Evolutionary conservation across 495 filamentous ascomycete genomes (phyloP), one percentile per base, ranked within the genome.

Genomic region (Talaromyces adpressus): DNA sequence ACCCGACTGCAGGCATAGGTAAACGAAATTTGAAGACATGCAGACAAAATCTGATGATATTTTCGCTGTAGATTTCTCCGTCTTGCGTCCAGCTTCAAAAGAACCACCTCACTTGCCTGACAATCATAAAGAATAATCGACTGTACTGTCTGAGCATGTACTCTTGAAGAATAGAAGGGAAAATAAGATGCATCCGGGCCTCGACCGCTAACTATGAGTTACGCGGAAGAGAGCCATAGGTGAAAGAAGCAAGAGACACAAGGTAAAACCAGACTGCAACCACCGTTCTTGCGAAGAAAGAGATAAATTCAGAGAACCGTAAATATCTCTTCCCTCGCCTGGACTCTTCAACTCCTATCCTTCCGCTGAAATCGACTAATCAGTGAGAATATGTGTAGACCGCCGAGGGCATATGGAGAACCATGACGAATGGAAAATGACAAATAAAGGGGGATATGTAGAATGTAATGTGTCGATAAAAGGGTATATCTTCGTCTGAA

Each of bases 401-500:
- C 25, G 51, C 22, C 51, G 51, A 14, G 20, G 25, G 20, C 23
- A 29, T 14, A n/a, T 18, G 25, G 32, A 47, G 22, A 60, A 41
- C 7, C 18, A 41, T 41, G n/a, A 9, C 16, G 16, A 36, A 59
- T 59, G 14, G 29, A 30, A 58, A 59, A 34, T 9, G 14, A 54
- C 20, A 60, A n/a, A 47, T 49, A 41, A 47, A 60, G 14, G 29
- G 27, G 30, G 56, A 58, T 58, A 58, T 58, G 32, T 58, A 14
- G 58, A 11, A 49, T 60, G 36, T 41, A 39, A 45, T 41, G 32
- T 39, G 39, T 36, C 41, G 39, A 60, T 60, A 60, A 60, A 58
- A 60, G 58, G 58, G 58, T 60, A 60, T 60, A 60, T 36, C 58
- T 25, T 25, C 39, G 58, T 41, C 36, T 41, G 36, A 22, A 29